Conservation (phyloP, 2,329 filamentous ascomycete species). For the Pseudogymnoascus destructans region DNA sequence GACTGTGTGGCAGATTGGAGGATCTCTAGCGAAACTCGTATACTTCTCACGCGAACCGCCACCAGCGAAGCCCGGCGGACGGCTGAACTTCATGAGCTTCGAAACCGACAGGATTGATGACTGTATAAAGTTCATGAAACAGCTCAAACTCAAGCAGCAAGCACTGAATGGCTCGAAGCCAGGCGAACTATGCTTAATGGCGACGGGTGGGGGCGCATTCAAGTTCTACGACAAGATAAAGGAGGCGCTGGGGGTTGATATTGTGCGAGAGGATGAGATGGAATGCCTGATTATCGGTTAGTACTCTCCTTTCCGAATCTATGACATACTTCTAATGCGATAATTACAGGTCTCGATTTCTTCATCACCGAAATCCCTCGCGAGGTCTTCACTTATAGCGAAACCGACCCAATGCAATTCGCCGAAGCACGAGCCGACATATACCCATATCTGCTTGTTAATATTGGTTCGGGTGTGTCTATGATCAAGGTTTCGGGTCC, state of each 20-base stretch:
- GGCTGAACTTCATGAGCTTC: slow-evolving; percentile 90
- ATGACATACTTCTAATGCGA: slow-evolving; percentile 9
- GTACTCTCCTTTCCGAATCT: slow-evolving; percentile 14
- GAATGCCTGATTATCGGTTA: slow-evolving; percentile 88
- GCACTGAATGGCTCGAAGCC: slow-evolving; percentile 58
- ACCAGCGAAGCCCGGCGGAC: slow-evolving; percentile 67
- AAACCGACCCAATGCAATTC: slow-evolving; percentile 82
- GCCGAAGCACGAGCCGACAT: slow-evolving; percentile 64
- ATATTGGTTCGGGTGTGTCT: slow-evolving; percentile 92
- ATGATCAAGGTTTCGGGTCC: slow-evolving; percentile 96
- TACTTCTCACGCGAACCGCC: slow-evolving; percentile 88
- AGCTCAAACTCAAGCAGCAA: slow-evolving; percentile 71
- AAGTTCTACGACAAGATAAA: slow-evolving; percentile 92
- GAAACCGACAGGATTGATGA: slow-evolving; percentile 91
- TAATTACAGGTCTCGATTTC: slow-evolving; percentile 68
- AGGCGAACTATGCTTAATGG: slow-evolving; percentile 77
- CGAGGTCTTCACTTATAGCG: slow-evolving; percentile 95
- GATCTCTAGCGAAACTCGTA: slow-evolving; percentile 88
- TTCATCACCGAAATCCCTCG: slow-evolving; percentile 96
- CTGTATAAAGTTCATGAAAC: slow-evolving; percentile 82
- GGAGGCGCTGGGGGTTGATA: slow-evolving; percentile 71
- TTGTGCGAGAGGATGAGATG: slow-evolving; percentile 94
- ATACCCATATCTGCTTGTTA: slow-evolving; percentile 94
- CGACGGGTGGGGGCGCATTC: slow-evolving; percentile 88
- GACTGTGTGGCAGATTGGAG: slow-evolving; percentile 58